A percentile compares a stretch with the other conserved stretches of the same genome.
These are phyloP conservation scores for Wickerhamiella spandovensis DNA, from an alignment of 805 yeast genomes.

Conservation along the genomic window DNA sequence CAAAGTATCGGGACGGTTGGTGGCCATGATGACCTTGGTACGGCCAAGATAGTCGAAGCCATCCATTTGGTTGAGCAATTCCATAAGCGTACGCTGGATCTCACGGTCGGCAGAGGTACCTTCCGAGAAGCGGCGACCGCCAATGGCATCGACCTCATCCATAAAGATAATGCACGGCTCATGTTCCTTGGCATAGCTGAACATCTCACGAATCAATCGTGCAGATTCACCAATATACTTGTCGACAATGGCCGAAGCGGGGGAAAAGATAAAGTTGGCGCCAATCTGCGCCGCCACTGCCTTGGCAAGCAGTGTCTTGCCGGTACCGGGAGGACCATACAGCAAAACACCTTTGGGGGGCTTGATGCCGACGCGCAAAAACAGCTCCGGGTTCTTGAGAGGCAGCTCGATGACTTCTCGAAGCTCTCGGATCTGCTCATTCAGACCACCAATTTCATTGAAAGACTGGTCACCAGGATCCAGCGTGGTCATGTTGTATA, in stretches of 20 bases:
- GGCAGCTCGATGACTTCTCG: slow-evolving; percentile 97
- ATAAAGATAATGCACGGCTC: slow-evolving; percentile 96
- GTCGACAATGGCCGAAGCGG: slow-evolving; percentile 95
- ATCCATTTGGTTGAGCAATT: slow-evolving; percentile 93
- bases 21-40: slow-evolving; percentile 96
- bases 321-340: slow-evolving; percentile 98
- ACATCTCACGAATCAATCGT: slow-evolving; percentile 92
- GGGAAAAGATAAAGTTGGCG: slow-evolving; percentile 94
- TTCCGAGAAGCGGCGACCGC: slow-evolving; percentile 94
- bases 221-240: slow-evolving; percentile 98
- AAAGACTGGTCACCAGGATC: slow-evolving; percentile 97
- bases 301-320: slow-evolving; percentile 88
- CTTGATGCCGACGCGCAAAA: slow-evolving; percentile 89
- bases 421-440: slow-evolving; percentile 89
- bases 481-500: slow-evolving; percentile 94
- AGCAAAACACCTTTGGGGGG: slow-evolving; percentile 97
- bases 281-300: slow-evolving; percentile 99
- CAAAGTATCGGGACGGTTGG: slow-evolving; percentile 96
- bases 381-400: slow-evolving; percentile 90
- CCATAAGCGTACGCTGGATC: slow-evolving; percentile 96
- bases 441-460: slow-evolving; percentile 90
- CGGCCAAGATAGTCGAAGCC: slow-evolving; percentile 95
- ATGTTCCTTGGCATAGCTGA: slow-evolving; percentile 93
- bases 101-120: slow-evolving; percentile 99
- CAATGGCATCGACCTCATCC: slow-evolving; percentile 99